Evolutionary conservation across 2,329 filamentous ascomycete species (phyloP).

Genomic region (Fusarium oxysporum): DNA sequence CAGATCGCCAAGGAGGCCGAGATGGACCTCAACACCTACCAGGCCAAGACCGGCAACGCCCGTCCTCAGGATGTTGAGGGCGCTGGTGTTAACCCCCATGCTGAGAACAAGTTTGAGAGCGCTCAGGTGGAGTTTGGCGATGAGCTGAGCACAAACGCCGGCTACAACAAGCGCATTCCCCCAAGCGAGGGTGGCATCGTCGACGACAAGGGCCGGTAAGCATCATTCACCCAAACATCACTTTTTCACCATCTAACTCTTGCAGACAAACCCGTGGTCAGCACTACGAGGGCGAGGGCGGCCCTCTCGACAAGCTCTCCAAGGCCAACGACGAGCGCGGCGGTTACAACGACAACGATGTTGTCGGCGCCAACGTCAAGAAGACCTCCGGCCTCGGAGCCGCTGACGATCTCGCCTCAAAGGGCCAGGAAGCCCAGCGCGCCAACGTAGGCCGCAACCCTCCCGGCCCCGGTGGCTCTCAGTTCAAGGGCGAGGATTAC

Average conservation of each 20-base stretch:
- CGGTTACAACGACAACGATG: slow-evolving; percentile 54
- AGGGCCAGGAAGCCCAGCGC: slow-evolving; percentile 53
- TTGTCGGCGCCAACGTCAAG: slow-evolving; percentile 43
- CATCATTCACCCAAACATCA: not conserved
- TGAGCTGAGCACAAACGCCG: slow-evolving; percentile 58
- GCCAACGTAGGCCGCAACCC: slow-evolving; percentile 54
- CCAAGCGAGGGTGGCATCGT: slow-evolving; percentile 58
- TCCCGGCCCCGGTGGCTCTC: slow-evolving; percentile 50
- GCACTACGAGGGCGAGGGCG: slow-evolving; percentile 58
- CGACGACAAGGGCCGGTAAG: slow-evolving; percentile 59
- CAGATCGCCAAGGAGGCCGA: slow-evolving; percentile 60
- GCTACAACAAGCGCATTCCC: slow-evolving; percentile 60
- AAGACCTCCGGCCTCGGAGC: slow-evolving; percentile 41
- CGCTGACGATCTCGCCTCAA: slow-evolving; percentile 46
- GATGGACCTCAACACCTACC: slow-evolving; percentile 60
- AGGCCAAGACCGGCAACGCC: slow-evolving; percentile 59
- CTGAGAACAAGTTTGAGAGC: slow-evolving; percentile 56
- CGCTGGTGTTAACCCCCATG: slow-evolving; percentile 56
- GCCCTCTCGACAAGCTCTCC: slow-evolving; percentile 55
- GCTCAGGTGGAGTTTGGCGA: slow-evolving; percentile 51
- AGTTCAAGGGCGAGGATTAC: slow-evolving; percentile 57
- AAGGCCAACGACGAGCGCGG: slow-evolving; percentile 44
- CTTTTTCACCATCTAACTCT: slow-evolving; percentile 21
- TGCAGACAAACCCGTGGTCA: slow-evolving; percentile 57
- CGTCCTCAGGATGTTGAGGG: slow-evolving; percentile 55